phyloP scores from a whole-genome alignment of 2,329 filamentous ascomycete species.

The Juglanconis sp. region DNA sequence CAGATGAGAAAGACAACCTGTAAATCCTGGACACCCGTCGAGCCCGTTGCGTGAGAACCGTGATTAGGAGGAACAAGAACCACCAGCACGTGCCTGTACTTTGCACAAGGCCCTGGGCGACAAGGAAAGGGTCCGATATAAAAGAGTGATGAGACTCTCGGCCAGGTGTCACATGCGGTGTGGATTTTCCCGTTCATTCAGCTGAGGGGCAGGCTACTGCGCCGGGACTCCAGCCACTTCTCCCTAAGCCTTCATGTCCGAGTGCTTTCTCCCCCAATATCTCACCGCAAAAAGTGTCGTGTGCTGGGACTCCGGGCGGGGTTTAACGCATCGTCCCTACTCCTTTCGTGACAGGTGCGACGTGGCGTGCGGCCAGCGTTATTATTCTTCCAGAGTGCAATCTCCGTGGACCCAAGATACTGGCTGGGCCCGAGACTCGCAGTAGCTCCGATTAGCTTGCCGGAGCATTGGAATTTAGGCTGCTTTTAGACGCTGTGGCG shows the following conservation, averaged over 20 bases:
- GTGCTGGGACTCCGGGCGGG: no score
- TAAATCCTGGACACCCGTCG: not conserved
- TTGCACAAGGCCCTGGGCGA: not conserved
- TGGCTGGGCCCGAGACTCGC: no score
- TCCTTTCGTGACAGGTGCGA: no score
- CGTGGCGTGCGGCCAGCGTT: no score
- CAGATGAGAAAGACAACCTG: not conserved
- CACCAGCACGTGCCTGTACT: not conserved
- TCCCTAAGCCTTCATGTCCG: not conserved
- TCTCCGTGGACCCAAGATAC: no score
- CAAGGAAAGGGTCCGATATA: not conserved
- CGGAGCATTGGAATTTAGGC: no score
- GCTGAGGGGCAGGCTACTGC: not conserved
- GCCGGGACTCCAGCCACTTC: not conserved
- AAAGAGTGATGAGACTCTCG: not conserved
- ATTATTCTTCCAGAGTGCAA: no score
- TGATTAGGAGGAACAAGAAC: not conserved
- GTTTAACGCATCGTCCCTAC: no score
- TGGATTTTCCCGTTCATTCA: not conserved
- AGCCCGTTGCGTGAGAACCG: not conserved
- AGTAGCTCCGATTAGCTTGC: no score
- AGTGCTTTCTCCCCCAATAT: not conserved
- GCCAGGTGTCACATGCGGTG: not conserved
- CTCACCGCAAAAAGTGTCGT: no score
- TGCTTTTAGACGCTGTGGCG: no score